Evolutionary conservation across 208 protist genomes (phyloP), one percentile per base, ranked within the genome.

Genomic region (Wallacemonas rigidus): DNA sequence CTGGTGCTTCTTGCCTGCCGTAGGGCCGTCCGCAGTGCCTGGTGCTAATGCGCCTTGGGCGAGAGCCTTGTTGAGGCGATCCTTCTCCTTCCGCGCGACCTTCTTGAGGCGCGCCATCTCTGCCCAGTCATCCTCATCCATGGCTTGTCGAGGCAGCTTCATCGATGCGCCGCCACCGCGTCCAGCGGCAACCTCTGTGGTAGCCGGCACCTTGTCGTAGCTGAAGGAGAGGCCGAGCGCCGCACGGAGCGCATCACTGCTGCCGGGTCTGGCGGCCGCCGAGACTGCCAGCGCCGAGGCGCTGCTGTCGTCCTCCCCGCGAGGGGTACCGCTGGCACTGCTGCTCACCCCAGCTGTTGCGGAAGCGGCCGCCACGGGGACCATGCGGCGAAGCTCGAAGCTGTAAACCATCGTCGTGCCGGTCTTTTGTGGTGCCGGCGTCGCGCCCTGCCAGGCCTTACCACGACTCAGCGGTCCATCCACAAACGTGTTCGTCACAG

Each of bases 361-460:
- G 2, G 43, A 36, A 11, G 15, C 67, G 15, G 69, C 67, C 35
- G 90, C 60, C 17, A 96, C 76, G 26, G 91, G 91, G 2, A 86
- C 77, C 91, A 96, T 96, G 64, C 91, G 87, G 15, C 91, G 87
- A n/a, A 96, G 81, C 68, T 96, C 91, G 63, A 96, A 96, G 72
- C 89, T 94, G 79, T 96, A 96, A 38, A 91, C 85, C 38, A 75
- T 80, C 50, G 74, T 58, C 0, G 67, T 50, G 11, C 15, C 51
- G 1, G 11, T 35, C 3, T 3, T 26, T 17, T 15, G 35, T 6
- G 45, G n/a, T 2, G 53, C 17, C 9, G 60, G 12, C n/a, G 60
- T 57, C 6, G 63, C 74, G 38, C 38, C 41, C 51, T 64, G 48
- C 26, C 65, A 2, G 64, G 8, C 12, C 72, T 62, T 48, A 75